Base-by-base conservation (phyloP, 495 filamentous ascomycete genomes). In the Hyphodiscus hymeniophilus region DNA sequence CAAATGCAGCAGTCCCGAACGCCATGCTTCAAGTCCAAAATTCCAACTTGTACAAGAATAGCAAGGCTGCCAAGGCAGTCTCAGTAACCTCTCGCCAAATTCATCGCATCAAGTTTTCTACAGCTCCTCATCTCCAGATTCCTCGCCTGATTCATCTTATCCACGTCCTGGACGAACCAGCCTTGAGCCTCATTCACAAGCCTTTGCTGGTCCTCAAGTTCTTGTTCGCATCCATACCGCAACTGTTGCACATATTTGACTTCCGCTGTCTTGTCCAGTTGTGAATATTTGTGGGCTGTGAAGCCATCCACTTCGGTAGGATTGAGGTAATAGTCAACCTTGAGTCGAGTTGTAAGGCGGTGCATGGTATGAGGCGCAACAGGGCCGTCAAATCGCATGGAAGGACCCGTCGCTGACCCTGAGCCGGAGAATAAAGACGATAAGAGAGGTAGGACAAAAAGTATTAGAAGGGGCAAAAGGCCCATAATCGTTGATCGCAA, bases 381-480 rank as follows among this genome's bases (percentile, higher is more conserved):
- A 0, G 84, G 70, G 11, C 67, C 63, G 58, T 90, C 81, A 57
- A 89, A 89, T 45, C 77, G 75, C 63, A 88, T 80, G 7, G 70
- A 66, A 4, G 90, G 89, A 5, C 80, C 78, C 2, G 74, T 45
- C n/a, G 26, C 63, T 1, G 79, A 67, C 10, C 67, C 62, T 41
- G 65, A 60, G 43, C 77, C 78, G 24, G 77, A 80, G 61, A 96
- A 89, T 17, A 95, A 65, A 7, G 82, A 85, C 7, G 86, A 85
- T 32, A 97, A 72, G 3, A 95, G 70, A 1, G 92, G 92, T 45
- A 97, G 76, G 35, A 96, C 60, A 63, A 98, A 91, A 48, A 98
- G 80, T 33, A 96, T 68, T 20, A 96, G 70, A 42, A 98, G 79
- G 17, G 91, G 92, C 2, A 97, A 71, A 5, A 97, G 71, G 38